Conservation (phyloP, 2,329 filamentous ascomycete genomes). For the Beauveria sp. region DNA sequence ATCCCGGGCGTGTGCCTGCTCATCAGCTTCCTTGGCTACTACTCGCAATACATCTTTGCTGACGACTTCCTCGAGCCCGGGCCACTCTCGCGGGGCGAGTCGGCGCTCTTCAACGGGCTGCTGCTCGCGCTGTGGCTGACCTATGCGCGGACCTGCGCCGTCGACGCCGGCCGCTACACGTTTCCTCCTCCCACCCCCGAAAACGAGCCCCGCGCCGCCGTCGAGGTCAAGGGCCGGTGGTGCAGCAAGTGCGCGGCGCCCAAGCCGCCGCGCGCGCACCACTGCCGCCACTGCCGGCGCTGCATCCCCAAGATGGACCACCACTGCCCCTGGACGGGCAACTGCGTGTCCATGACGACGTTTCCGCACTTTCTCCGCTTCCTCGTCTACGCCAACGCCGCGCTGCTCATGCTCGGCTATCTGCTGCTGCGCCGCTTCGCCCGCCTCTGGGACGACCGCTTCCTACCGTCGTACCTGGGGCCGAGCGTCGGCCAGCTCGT, state of each 20-base stretch:
- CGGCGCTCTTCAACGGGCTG: constrained; percentile 57
- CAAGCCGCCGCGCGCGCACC: constrained; percentile 72
- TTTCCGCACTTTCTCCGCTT: constrained; percentile 80
- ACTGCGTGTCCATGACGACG: constrained; percentile 75
- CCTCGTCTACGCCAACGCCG: constrained; percentile 58
- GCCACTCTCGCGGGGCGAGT: constrained; percentile 49
- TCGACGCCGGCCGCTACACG: constrained; percentile 49
- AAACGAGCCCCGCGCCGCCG: constrained; percentile 21
- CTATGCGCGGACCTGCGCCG: constrained; percentile 55
- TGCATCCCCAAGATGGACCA: constrained; percentile 80
- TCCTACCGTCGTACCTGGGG: constrained; percentile 67
- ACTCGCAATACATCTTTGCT: constrained; percentile 64
- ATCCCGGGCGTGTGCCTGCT: constrained; percentile 61
- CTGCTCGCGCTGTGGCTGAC: constrained; percentile 59
- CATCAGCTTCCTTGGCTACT: constrained; percentile 63
- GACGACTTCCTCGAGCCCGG: constrained; percentile 50
- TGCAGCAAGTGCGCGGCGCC: constrained; percentile 68
- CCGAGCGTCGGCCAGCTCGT: constrained; percentile 53
- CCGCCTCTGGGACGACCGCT: constrained; percentile 55
- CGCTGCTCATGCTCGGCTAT: constrained; percentile 54
- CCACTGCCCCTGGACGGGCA: constrained; percentile 78
- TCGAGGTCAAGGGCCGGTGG: constrained; percentile 43
- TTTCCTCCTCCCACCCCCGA: constrained; percentile 21
- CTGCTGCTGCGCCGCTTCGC: constrained; percentile 53
- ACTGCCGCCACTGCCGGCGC: constrained; percentile 68